Conservation (phyloP, 352 stramenopile species). For the Pythium aphanidermatum region DNA sequence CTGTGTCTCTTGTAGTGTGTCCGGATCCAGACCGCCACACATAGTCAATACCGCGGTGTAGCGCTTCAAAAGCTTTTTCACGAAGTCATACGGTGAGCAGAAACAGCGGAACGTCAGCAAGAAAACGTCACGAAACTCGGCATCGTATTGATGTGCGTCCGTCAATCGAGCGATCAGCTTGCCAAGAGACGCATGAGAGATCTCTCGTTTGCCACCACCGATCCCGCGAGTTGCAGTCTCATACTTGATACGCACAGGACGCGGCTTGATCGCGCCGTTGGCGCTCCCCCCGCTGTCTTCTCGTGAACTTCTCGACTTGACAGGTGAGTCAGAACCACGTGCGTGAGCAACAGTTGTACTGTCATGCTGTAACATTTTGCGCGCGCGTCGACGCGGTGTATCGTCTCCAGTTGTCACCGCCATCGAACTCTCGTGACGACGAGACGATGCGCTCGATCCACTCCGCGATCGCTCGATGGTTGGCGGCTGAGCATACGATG, state of each 20-base stretch:
- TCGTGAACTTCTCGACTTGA: neutral
- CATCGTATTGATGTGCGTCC: conserved; percentile 82
- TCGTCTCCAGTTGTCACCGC: neutral
- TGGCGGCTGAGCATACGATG: conserved; percentile 6
- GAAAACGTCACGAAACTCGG: conserved; percentile 82
- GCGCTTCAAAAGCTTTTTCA: conserved; percentile 85
- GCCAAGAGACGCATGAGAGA: conserved; percentile 80
- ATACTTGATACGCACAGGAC: conserved; percentile 70
- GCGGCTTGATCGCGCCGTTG: conserved; percentile 18
- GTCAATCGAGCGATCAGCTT: conserved; percentile 80
- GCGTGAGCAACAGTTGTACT: neutral
- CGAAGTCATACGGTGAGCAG: conserved; percentile 79
- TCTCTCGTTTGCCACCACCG: conserved; percentile 61
- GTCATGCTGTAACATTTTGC: conserved; percentile 7
- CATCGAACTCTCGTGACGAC: conserved; percentile 10
- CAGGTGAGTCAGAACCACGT: conserved; percentile 1
- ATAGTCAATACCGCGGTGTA: conserved; percentile 72
- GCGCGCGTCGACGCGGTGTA: conserved; percentile 14
- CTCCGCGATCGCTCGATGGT: conserved; percentile 17
- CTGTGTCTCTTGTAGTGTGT: conserved; percentile 58
- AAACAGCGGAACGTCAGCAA: conserved; percentile 79
- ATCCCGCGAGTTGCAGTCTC: conserved; percentile 51
- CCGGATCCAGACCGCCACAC: conserved; percentile 36
- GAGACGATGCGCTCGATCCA: conserved; percentile 8
- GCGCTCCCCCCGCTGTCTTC: no score